phyloP scores from a whole-genome alignment of 2,329 filamentous ascomycete species.

The Phoma sp. region DNA sequence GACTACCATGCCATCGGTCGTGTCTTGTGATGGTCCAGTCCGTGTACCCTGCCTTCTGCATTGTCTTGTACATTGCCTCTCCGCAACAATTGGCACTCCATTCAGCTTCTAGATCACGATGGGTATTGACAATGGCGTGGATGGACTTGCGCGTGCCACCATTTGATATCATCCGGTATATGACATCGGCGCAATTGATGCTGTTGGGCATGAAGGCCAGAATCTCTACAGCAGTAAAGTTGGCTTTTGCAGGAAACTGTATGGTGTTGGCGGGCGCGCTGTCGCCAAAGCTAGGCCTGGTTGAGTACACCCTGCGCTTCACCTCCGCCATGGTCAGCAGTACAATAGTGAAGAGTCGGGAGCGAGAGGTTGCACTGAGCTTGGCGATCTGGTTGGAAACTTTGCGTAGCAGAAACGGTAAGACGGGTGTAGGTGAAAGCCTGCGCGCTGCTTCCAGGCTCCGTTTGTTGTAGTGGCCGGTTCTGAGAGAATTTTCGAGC shows the following conservation, averaged over 20 bases:
- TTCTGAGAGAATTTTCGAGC: constrained; percentile 3
- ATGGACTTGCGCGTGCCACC: constrained; percentile 17
- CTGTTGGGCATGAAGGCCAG: constrained; percentile 33
- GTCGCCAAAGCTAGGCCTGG: constrained; percentile 11
- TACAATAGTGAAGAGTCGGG: neutral
- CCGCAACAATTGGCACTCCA: constrained; percentile 23
- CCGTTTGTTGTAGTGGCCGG: neutral
- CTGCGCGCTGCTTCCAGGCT: neutral
- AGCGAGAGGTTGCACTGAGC: neutral
- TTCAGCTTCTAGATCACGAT: constrained; percentile 19
- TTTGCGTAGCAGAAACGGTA: neutral
- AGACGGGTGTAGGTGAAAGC: neutral
- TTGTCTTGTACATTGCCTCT: constrained; percentile 24
- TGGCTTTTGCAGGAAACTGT: constrained; percentile 20
- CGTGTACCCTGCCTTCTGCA: constrained; percentile 26
- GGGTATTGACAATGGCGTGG: constrained; percentile 25
- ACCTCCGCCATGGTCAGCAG: neutral
- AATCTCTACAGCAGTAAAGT: constrained; percentile 34
- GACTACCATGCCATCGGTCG: constrained; percentile 8
- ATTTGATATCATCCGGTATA: constrained; percentile 36
- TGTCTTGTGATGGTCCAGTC: constrained; percentile 29
- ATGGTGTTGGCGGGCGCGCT: constrained; percentile 19
- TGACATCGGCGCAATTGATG: constrained; percentile 27
- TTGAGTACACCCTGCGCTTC: neutral
- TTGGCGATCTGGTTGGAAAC: neutral